A percentile compares a stretch with the other conserved stretches of the same genome.
Conservation (phyloP, 2,329 filamentous ascomycete species). For the Penicillium sp. region DNA sequence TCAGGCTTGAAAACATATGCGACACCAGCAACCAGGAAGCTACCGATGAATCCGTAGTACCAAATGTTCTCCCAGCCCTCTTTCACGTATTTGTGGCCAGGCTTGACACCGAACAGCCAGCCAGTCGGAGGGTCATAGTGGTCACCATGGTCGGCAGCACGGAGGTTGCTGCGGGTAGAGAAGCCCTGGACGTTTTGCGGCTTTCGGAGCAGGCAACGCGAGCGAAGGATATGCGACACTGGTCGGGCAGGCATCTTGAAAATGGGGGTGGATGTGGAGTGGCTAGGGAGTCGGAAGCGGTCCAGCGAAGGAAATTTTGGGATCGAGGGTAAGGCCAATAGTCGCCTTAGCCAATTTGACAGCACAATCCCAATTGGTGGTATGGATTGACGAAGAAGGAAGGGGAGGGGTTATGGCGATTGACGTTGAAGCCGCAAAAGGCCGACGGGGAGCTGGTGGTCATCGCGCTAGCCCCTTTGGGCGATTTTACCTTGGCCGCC, state of each 20-base stretch:
- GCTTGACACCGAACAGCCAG: conserved; percentile 92
- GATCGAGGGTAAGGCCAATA: conserved; percentile 6
- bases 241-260: conserved; percentile 42
- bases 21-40: conserved; percentile 70
- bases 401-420: conserved; percentile 32
- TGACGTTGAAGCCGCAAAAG: conserved; percentile 44
- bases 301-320: neutral
- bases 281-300: conserved; percentile 8
- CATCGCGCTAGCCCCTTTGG: conserved; percentile 31
- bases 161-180: conserved; percentile 41
- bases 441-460: conserved; percentile 33
- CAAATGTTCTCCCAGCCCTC: conserved; percentile 94
- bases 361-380: conserved; percentile 28
- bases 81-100: conserved; percentile 90
- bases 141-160: conserved; percentile 61
- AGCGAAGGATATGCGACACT: conserved; percentile 40
- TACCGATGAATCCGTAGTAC: conserved; percentile 82
- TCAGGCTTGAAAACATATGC: conserved; percentile 97
- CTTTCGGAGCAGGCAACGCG: conserved; percentile 39
- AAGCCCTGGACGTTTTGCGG: conserved; percentile 41
- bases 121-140: conserved; percentile 88
- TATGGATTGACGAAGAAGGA: conserved; percentile 24
- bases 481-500: conserved; percentile 25
- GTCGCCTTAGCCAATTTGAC: conserved; percentile 14
- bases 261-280: conserved; percentile 19